phyloP scores from a whole-genome alignment of 2,329 filamentous ascomycete genomes.

The Hypoxylon sp. region DNA sequence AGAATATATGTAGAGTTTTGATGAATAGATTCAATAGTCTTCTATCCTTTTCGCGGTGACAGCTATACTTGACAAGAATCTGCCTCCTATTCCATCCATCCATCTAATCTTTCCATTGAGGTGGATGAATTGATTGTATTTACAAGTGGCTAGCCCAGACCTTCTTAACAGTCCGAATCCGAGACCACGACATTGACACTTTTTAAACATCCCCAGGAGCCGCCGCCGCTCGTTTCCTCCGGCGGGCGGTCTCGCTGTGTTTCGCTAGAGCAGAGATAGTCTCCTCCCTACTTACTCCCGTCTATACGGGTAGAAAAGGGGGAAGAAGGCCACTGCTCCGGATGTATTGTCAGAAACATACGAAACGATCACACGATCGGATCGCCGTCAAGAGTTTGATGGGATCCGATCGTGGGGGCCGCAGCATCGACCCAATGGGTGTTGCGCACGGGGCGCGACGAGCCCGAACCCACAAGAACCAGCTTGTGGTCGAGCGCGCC shows the following conservation, averaged over 20 bases:
- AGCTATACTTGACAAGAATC: conserved; percentile 43
- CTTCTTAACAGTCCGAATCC: conserved; percentile 28
- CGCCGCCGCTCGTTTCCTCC: conserved; percentile 27
- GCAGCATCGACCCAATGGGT: conserved; percentile 69
- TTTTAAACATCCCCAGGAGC: conserved; percentile 48
- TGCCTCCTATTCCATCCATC: conserved; percentile 42
- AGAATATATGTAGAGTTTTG: conserved; percentile 12
- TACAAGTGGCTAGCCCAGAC: conserved; percentile 37
- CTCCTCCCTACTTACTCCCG: conserved; percentile 23
- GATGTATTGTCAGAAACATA: conserved; percentile 50
- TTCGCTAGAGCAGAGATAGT: conserved; percentile 48
- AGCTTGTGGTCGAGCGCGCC: conserved; percentile 58
- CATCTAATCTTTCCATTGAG: conserved; percentile 41
- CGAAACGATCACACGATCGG: conserved; percentile 52
- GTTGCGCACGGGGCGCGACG: conserved; percentile 50
- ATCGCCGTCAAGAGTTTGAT: conserved; percentile 35
- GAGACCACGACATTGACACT: conserved; percentile 32
- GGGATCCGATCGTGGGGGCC: conserved; percentile 59
- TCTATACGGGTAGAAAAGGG: conserved; percentile 24
- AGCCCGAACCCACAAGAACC: conserved; percentile 53
- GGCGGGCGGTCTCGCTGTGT: conserved; percentile 45
- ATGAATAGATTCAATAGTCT: conserved; percentile 68
- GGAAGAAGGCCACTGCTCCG: conserved; percentile 41
- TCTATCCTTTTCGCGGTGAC: conserved; percentile 60
- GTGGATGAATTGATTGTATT: conserved; percentile 27